phyloP scores from a whole-genome alignment of 1,139 yeast species.

The Taphrina betulina region DNA sequence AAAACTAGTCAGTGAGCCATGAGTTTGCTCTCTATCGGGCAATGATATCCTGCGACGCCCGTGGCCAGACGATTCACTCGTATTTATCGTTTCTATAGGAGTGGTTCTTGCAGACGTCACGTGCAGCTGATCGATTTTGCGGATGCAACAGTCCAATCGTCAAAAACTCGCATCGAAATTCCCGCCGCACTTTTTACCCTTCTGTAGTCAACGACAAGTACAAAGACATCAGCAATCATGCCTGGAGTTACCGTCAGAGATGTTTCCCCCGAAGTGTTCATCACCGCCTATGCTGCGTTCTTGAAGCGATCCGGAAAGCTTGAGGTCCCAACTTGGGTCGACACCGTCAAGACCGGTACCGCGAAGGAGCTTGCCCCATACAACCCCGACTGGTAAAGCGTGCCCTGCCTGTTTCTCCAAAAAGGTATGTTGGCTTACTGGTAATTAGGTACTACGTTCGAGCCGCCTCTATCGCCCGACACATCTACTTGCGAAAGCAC shows the following conservation, averaged over 20 bases:
- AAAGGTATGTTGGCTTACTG: slow-evolving; percentile 19
- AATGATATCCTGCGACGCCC: too few relatives aligned
- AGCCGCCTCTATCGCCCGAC: slow-evolving; percentile 99
- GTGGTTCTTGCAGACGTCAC: too few relatives aligned
- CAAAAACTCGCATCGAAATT: too few relatives aligned
- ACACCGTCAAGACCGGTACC: slow-evolving; percentile 97
- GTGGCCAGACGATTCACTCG: too few relatives aligned
- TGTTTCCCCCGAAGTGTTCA: slow-evolving; percentile 51
- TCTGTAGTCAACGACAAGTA: neutral
- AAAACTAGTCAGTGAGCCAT: too few relatives aligned
- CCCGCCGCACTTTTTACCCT: too few relatives aligned
- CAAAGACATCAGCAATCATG: slow-evolving; percentile 30
- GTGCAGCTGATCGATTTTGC: too few relatives aligned
- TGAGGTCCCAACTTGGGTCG: slow-evolving; percentile 99
- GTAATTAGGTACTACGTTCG: slow-evolving; percentile 49
- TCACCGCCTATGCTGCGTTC: slow-evolving; percentile 99
- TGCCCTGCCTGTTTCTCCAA: slow-evolving; percentile 23
- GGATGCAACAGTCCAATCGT: too few relatives aligned
- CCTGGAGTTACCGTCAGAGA: slow-evolving; percentile 30
- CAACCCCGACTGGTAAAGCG: slow-evolving; percentile 67
- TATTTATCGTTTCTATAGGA: too few relatives aligned
- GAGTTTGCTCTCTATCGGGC: too few relatives aligned
- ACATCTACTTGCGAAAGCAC: slow-evolving; percentile 98
- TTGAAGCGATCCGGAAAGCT: slow-evolving; percentile 89
- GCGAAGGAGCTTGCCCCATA: slow-evolving; percentile 99